A percentile compares a stretch with the other conserved stretches of the same genome.
Conservation (phyloP, 257 asterid species). For the Salvia hispanica region DNA sequence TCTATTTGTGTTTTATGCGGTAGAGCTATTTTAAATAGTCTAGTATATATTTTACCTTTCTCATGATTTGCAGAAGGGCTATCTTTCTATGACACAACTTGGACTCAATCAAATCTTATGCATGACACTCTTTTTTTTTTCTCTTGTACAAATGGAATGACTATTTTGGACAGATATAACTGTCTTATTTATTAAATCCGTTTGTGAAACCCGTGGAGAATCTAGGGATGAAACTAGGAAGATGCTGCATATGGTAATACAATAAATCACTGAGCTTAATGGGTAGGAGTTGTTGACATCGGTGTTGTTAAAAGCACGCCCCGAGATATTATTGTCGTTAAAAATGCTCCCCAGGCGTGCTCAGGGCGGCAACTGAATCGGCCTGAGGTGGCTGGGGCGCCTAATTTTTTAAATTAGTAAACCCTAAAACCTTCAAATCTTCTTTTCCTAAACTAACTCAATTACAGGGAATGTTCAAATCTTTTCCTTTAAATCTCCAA, state of each 20-base stretch:
- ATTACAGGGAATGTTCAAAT: too few species aligned
- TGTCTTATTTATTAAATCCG: neutral
- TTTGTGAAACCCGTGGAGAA: neutral
- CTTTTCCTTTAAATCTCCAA: too few species aligned
- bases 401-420: too few species aligned
- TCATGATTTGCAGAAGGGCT: neutral
- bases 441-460: too few species aligned
- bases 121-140: conserved; percentile 5
- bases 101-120: conserved; percentile 14
- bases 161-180: conserved; percentile 11
- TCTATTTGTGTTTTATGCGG: conserved; percentile 3
- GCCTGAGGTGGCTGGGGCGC: too few species aligned
- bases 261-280: neutral
- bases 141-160: neutral
- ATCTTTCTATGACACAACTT: neutral
- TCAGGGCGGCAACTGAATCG: too few species aligned
- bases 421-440: too few species aligned
- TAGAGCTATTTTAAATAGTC: neutral
- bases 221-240: conserved; percentile 16
- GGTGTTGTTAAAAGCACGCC: too few species aligned
- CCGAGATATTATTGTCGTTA: too few species aligned
- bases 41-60: conserved; percentile 4
- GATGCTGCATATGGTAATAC: neutral
- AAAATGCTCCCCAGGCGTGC: too few species aligned
- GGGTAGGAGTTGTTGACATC: neutral